Conservation (phyloP, 495 filamentous ascomycete species). For the Penicillium crystallinum region DNA sequence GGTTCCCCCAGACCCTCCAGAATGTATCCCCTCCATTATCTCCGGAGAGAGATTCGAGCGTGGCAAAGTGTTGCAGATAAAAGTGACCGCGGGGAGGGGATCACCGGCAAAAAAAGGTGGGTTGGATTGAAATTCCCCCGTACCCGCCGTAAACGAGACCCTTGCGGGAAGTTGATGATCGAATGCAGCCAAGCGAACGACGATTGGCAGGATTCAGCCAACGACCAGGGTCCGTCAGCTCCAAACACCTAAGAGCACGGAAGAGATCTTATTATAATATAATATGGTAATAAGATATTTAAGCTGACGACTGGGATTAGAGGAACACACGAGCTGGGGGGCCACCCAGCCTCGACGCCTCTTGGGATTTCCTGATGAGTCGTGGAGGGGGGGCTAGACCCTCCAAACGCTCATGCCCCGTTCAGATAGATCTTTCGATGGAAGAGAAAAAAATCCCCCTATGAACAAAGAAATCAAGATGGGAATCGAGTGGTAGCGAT, state of each 20-base stretch:
- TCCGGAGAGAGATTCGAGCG: conserved; percentile 6
- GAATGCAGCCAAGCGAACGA: conserved; percentile 16
- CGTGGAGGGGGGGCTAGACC: conserved; percentile 31
- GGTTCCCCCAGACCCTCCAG: conserved; percentile 31
- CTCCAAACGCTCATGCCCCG: conserved; percentile 29
- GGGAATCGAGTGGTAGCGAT: background rate
- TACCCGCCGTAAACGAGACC: conserved; percentile 25
- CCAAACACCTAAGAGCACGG: conserved; percentile 9
- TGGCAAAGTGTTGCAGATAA: conserved; percentile 3
- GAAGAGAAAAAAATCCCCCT: background rate
- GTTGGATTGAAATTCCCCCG: conserved; percentile 24
- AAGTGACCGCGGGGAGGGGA: conserved; percentile 4
- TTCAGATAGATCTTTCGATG: conserved; percentile 6
- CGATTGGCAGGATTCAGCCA: conserved; percentile 24
- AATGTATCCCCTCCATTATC: conserved; percentile 37
- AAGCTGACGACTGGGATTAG: conserved; percentile 2
- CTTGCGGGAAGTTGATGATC: conserved; percentile 16
- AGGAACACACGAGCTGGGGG: conserved; percentile 8
- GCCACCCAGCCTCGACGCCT: conserved; percentile 5
- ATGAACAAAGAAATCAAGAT: background rate
- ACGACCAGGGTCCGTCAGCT: conserved; percentile 18
- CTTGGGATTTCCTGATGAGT: conserved; percentile 6
- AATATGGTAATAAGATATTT: conserved; percentile 5
- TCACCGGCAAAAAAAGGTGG: conserved; percentile 5
- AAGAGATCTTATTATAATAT: conserved; percentile 3